phyloP scores from a whole-genome alignment of 768 basidiomycete genomes.

The Hysterangium stoloniferum region DNA sequence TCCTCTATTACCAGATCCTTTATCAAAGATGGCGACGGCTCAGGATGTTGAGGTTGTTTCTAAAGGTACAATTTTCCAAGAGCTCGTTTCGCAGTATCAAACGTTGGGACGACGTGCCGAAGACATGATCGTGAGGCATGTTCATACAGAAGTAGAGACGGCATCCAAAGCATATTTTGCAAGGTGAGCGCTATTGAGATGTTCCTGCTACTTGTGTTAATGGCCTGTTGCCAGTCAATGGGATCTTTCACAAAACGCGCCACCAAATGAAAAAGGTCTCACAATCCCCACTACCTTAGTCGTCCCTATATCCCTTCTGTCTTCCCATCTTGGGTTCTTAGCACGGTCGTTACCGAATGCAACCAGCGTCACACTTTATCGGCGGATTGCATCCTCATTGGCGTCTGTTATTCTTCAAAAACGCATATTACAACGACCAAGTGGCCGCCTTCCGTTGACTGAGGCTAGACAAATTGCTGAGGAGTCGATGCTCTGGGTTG shows the following conservation, averaged over 20 bases:
- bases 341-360: conserved; percentile 53
- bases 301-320: conserved; percentile 68
- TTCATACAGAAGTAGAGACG: conserved; percentile 74
- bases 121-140: conserved; percentile 78
- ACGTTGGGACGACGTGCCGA: conserved; percentile 63
- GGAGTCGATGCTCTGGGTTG: conserved; percentile 80
- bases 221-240: conserved; percentile 25
- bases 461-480: conserved; percentile 57
- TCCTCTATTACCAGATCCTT: conserved; percentile 42
- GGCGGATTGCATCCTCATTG: conserved; percentile 61
- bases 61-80: conserved; percentile 73
- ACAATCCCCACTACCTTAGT: conserved; percentile 65
- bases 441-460: conserved; percentile 42
- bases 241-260: conserved; percentile 20
- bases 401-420: conserved; percentile 78
- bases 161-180: conserved; percentile 67
- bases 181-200: conserved; percentile 37
- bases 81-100: conserved; percentile 57
- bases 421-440: conserved; percentile 70
- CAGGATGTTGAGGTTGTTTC: conserved; percentile 24
- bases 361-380: conserved; percentile 57
- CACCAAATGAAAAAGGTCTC: conserved; percentile 28
- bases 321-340: conserved; percentile 69
- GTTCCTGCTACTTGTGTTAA: conserved; percentile 6
- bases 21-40: conserved; percentile 13